phyloP scores from a whole-genome alignment of 257 asterid genomes.

The Nicotiana tomentosiformis region DNA sequence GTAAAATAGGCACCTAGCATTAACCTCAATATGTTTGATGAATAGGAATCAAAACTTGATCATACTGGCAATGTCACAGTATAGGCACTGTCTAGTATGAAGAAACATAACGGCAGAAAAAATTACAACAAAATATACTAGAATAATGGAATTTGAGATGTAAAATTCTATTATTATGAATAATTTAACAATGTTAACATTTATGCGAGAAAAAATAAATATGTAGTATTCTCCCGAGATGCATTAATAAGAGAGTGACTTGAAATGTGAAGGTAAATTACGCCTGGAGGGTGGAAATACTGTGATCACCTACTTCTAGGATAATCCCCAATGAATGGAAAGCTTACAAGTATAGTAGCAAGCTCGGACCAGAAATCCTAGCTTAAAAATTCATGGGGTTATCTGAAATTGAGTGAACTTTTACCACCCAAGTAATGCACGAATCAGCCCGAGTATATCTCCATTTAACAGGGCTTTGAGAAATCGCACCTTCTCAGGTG shows the following conservation, averaged over 20 bases:
- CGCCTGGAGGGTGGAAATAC: background rate
- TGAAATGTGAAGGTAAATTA: background rate
- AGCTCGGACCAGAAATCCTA: background rate
- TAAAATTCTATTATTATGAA: background rate
- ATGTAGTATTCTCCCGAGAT: background rate
- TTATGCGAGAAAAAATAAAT: background rate
- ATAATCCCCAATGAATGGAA: background rate
- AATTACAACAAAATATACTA: background rate
- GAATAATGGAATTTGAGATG: background rate
- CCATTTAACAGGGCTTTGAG: conserved; percentile 65
- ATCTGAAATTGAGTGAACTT: background rate
- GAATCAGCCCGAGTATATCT: conserved; percentile 41
- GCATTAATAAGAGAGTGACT: background rate
- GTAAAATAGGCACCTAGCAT: background rate
- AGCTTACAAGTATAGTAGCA: background rate
- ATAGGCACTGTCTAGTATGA: background rate
- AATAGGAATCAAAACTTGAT: background rate
- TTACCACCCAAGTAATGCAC: conserved; percentile 70
- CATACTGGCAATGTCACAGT: background rate
- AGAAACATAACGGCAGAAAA: background rate
- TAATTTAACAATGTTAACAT: background rate
- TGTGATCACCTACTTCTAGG: background rate
- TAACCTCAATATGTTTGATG: background rate
- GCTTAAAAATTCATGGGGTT: conserved; percentile 2
- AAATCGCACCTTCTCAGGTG: conserved; percentile 43